Evolutionary conservation across 2,329 filamentous ascomycete genomes (phyloP).

Genomic region (Rhytidhysteron rufulum): DNA sequence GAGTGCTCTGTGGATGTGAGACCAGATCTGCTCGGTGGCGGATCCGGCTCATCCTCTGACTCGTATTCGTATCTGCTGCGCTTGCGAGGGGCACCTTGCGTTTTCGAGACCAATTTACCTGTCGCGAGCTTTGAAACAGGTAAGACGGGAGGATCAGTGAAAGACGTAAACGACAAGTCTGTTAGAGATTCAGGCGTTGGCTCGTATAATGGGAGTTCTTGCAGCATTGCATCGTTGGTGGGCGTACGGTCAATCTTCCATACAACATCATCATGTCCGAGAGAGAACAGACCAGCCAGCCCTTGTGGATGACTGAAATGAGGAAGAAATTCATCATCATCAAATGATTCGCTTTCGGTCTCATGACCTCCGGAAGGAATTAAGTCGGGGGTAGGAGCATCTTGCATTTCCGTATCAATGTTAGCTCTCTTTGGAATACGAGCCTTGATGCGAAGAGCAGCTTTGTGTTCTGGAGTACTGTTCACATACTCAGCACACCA

Average conservation of each 20-base stretch:
- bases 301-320: slow-evolving; percentile 44
- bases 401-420: slow-evolving; percentile 32
- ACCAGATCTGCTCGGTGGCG: slow-evolving; percentile 33
- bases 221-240: slow-evolving; percentile 70
- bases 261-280: slow-evolving; percentile 77
- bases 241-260: slow-evolving; percentile 73
- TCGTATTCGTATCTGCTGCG: slow-evolving; percentile 79
- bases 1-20: slow-evolving; percentile 39
- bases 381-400: slow-evolving; percentile 38
- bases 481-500: slow-evolving; percentile 81
- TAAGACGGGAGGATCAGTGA: slow-evolving; percentile 56
- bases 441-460: slow-evolving; percentile 65
- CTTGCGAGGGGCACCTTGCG: slow-evolving; percentile 65
- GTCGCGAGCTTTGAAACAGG: slow-evolving; percentile 84
- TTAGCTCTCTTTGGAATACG: slow-evolving; percentile 12
- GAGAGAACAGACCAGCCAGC: slow-evolving; percentile 76
- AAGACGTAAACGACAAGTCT: slow-evolving; percentile 29
- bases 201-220: slow-evolving; percentile 77
- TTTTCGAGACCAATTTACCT: slow-evolving; percentile 69
- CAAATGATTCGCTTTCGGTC: slow-evolving; percentile 35
- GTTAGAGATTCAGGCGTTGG: slow-evolving; percentile 27
- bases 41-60: slow-evolving; percentile 59
- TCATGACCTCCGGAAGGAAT: slow-evolving; percentile 34
- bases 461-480: slow-evolving; percentile 60
- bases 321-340: slow-evolving; percentile 38